Percentiles rank a stretch among this genome's conserved stretches.
phyloP scores from a whole-genome alignment of 768 basidiomycete genomes.

The Collybiopsis confluens region DNA sequence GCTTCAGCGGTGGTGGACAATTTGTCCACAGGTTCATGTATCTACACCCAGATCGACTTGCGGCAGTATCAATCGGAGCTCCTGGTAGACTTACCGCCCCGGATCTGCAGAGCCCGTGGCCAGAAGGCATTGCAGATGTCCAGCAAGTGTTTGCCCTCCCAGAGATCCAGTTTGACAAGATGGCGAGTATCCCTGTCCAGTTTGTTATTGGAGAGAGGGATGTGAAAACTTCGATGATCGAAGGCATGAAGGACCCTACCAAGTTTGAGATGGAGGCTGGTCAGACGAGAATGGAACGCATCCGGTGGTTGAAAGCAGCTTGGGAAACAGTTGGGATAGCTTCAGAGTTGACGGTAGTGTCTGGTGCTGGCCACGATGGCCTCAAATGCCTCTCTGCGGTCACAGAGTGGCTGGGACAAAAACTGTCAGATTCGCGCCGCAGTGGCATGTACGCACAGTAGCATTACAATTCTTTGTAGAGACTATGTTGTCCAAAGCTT shows the following conservation, averaged over 20 bases:
- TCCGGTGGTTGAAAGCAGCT: constrained; percentile 6
- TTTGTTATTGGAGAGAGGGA: constrained; percentile 18
- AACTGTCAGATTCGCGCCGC: too few relatives aligned
- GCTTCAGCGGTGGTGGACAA: constrained; percentile 22
- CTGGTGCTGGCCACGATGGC: constrained; percentile 15
- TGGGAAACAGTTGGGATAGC: not conserved
- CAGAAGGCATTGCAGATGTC: constrained; percentile 10
- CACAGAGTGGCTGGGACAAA: constrained; percentile 11
- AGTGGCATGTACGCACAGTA: too few relatives aligned
- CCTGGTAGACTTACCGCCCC: constrained; percentile 17
- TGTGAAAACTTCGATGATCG: constrained; percentile 10
- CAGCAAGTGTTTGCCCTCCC: constrained; percentile 8
- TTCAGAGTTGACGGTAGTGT: constrained; percentile 10
- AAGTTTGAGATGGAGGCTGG: constrained; percentile 9
- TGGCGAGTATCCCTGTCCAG: constrained; percentile 11
- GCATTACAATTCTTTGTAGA: too few relatives aligned
- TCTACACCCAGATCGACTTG: constrained; percentile 15
- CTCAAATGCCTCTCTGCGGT: constrained; percentile 8
- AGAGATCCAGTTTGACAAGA: constrained; percentile 6
- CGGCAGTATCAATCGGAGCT: constrained; percentile 16
- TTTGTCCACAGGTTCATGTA: constrained; percentile 22
- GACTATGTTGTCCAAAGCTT: too few relatives aligned
- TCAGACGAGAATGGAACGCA: constrained; percentile 11
- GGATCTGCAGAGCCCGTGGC: constrained; percentile 9
- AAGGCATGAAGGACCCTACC: not conserved